phyloP scores from a whole-genome alignment of 129 eudicot genomes.

The Logfia minima region DNA sequence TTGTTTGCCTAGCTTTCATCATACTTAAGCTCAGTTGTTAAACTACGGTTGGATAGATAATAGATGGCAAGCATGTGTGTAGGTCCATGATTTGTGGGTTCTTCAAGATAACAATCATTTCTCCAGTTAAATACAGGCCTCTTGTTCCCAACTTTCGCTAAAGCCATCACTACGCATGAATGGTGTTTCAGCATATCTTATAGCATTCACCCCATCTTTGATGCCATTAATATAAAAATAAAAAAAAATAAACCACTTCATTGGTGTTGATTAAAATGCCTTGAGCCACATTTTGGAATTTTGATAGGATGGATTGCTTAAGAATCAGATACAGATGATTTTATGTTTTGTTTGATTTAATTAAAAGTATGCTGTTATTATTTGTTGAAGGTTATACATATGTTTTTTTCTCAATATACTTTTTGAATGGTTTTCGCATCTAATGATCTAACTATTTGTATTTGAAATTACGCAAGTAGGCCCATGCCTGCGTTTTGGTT shows the following conservation, averaged over 20 bases:
- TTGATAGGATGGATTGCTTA: slow-evolving; percentile 13
- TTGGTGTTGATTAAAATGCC: slow-evolving; percentile 18
- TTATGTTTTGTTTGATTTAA: neutral
- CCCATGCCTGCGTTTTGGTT: slow-evolving; percentile 28
- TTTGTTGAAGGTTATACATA: slow-evolving; percentile 7
- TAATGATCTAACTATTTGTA: slow-evolving; percentile 25
- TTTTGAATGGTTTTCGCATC: slow-evolving; percentile 3
- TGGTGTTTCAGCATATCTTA: neutral
- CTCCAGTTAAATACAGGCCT: slow-evolving; percentile 8
- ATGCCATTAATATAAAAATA: no score
- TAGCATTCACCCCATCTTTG: neutral
- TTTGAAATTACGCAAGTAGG: slow-evolving; percentile 23
- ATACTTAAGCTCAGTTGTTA: slow-evolving; percentile 5
- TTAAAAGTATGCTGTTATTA: neutral
- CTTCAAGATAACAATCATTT: neutral
- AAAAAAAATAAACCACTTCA: neutral
- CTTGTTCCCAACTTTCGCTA: neutral
- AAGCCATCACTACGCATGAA: neutral
- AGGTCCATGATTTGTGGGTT: slow-evolving; percentile 21
- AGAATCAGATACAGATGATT: neutral
- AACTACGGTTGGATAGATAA: neutral
- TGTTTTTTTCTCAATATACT: neutral
- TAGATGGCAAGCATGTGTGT: slow-evolving; percentile 7
- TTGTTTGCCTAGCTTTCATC: slow-evolving; percentile 7
- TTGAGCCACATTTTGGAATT: slow-evolving; percentile 9